phyloP scores from a whole-genome alignment of 2,329 filamentous ascomycete species.

The Cladosporium sp. region DNA sequence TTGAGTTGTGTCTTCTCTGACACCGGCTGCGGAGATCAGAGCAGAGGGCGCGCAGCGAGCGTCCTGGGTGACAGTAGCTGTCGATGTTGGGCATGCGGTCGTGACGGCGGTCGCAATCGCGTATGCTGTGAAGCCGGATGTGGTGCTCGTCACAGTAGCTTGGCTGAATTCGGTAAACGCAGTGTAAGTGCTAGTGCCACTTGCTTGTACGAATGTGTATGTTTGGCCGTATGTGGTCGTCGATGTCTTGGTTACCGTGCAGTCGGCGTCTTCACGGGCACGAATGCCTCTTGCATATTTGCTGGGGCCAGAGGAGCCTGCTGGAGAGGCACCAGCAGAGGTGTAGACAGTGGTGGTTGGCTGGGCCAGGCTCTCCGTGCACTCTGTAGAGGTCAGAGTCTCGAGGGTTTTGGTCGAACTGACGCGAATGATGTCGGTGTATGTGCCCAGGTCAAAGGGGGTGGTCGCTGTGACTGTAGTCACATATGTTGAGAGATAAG shows the following conservation, averaged over 20 bases:
- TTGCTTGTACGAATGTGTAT: slow-evolving; percentile 28
- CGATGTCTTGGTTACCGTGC: slow-evolving; percentile 32
- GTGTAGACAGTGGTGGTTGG: slow-evolving; percentile 30
- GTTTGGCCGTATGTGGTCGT: slow-evolving; percentile 34
- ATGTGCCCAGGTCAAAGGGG: slow-evolving; percentile 29
- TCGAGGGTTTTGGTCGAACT: slow-evolving; percentile 31
- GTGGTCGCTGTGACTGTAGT: slow-evolving; percentile 29
- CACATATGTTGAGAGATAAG: slow-evolving; percentile 31
- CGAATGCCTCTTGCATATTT: slow-evolving; percentile 25
- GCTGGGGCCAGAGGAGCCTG: neutral
- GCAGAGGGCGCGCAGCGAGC: slow-evolving; percentile 34
- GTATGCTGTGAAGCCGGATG: slow-evolving; percentile 32
- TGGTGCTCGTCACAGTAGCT: slow-evolving; percentile 33
- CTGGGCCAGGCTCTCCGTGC: slow-evolving; percentile 23
- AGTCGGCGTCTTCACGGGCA: slow-evolving; percentile 24
- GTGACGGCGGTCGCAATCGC: slow-evolving; percentile 31
- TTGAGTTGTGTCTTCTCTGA: slow-evolving; percentile 18
- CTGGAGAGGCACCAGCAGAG: neutral
- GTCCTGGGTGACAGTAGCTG: slow-evolving; percentile 31
- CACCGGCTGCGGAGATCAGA: slow-evolving; percentile 28
- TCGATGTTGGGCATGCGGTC: slow-evolving; percentile 23
- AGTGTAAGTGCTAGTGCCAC: slow-evolving; percentile 32
- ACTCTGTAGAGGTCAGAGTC: slow-evolving; percentile 32
- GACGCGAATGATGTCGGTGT: slow-evolving; percentile 29
- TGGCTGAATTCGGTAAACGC: slow-evolving; percentile 33